Evolutionary conservation across 1,284 basidiomycete species (phyloP).

Genomic region (Mixia osmundae): DNA sequence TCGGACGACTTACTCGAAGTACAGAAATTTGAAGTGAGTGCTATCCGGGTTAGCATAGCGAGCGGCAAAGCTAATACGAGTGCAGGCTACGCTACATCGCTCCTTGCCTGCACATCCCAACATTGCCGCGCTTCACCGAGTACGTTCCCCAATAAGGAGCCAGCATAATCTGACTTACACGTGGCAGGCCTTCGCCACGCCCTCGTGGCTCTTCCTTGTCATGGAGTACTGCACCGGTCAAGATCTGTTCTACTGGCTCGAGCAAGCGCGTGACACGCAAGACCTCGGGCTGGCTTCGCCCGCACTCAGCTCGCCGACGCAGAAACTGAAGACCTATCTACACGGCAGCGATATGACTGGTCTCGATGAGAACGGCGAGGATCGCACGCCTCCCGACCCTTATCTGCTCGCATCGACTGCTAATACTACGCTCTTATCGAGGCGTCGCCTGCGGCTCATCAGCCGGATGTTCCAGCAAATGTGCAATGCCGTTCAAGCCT

Average conservation of each 20-base stretch:
- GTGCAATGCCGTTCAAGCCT: conserved; percentile 92
- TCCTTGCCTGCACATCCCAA: conserved; percentile 74
- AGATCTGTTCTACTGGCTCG: conserved; percentile 76
- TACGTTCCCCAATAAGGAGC: conserved; percentile 6
- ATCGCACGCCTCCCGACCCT: conserved; percentile 64
- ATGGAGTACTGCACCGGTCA: conserved; percentile 89
- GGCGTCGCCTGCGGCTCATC: conserved; percentile 67
- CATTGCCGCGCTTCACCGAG: conserved; percentile 67
- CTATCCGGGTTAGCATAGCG: neutral
- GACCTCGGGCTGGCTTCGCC: conserved; percentile 5
- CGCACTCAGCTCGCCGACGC: too few species aligned
- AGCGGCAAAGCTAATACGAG: too few species aligned
- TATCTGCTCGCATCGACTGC: conserved; percentile 55
- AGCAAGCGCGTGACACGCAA: conserved; percentile 27
- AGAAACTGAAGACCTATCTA: too few species aligned
- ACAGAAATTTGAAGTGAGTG: conserved; percentile 59
- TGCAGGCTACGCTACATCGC: conserved; percentile 73
- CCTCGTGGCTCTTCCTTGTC: conserved; percentile 51
- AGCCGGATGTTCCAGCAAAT: conserved; percentile 94
- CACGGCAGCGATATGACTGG: too few species aligned
- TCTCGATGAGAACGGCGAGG: too few species aligned
- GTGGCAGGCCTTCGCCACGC: conserved; percentile 50
- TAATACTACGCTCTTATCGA: conserved; percentile 60
- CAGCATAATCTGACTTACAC: neutral
- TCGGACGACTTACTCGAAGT: conserved; percentile 60